phyloP scores from a whole-genome alignment of 2,329 filamentous ascomycete genomes.

The Cytospora leucostoma region DNA sequence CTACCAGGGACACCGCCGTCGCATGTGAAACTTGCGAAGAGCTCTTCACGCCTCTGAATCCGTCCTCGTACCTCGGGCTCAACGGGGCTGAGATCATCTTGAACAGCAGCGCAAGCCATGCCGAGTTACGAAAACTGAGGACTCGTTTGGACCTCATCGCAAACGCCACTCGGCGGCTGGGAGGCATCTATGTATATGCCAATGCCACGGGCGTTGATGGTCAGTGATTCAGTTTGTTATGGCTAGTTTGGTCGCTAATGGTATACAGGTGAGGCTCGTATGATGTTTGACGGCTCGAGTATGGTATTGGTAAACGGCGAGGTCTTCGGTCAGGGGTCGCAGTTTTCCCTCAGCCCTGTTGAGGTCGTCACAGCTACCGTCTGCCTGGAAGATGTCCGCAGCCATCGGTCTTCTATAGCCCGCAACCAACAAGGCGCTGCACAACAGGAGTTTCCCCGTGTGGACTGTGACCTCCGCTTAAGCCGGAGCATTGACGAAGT shows the following conservation, averaged over 20 bases:
- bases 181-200: constrained; percentile 56
- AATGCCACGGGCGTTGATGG: constrained; percentile 38
- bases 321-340: constrained; percentile 29
- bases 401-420: constrained; percentile 27
- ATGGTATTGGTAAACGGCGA: constrained; percentile 30
- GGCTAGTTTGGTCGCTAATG: neutral
- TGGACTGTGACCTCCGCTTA: constrained; percentile 31
- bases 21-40: constrained; percentile 46
- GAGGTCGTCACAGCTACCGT: constrained; percentile 30
- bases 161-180: constrained; percentile 64
- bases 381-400: constrained; percentile 29
- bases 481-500: constrained; percentile 33
- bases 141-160: constrained; percentile 64
- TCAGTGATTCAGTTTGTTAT: neutral
- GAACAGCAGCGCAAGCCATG: constrained; percentile 39
- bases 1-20: constrained; percentile 43
- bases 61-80: constrained; percentile 27
- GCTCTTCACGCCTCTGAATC: constrained; percentile 36
- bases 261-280: constrained; percentile 32
- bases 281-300: constrained; percentile 44
- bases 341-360: constrained; percentile 29
- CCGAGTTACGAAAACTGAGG: constrained; percentile 65
- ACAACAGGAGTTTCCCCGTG: constrained; percentile 29
- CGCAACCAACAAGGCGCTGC: constrained; percentile 30
- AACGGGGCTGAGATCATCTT: constrained; percentile 34